phyloP scores from a whole-genome alignment of 208 protist species.

The Herpetomonas muscarum region DNA sequence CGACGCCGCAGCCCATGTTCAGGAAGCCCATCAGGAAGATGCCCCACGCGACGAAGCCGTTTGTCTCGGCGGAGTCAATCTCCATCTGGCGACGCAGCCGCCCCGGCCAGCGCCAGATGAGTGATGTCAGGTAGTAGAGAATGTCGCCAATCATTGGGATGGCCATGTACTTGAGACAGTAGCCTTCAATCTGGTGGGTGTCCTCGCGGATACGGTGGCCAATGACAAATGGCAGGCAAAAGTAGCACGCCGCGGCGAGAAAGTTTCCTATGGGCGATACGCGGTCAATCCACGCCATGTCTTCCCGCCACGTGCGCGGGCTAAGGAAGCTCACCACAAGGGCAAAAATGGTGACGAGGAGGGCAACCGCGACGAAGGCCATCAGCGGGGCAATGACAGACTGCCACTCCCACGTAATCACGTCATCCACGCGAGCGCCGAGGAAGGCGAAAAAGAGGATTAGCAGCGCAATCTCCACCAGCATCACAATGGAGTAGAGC shows the following conservation, averaged over 20 bases:
- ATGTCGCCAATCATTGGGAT: slow-evolving; percentile 72
- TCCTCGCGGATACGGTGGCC: slow-evolving; percentile 26
- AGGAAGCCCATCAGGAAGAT: slow-evolving; percentile 71
- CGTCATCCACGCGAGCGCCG: slow-evolving; percentile 34
- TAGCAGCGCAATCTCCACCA: slow-evolving; percentile 49
- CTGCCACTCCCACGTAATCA: slow-evolving; percentile 40
- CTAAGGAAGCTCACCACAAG: slow-evolving; percentile 50
- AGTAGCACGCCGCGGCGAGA: slow-evolving; percentile 54
- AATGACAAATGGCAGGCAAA: slow-evolving; percentile 58
- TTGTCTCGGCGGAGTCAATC: slow-evolving; percentile 51
- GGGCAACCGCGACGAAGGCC: slow-evolving; percentile 37
- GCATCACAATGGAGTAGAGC: slow-evolving; percentile 59
- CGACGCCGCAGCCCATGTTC: slow-evolving; percentile 56
- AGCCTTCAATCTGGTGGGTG: slow-evolving; percentile 16
- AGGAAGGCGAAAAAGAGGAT: slow-evolving; percentile 72
- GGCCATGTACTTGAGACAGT: slow-evolving; percentile 53
- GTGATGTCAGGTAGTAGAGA: slow-evolving; percentile 78
- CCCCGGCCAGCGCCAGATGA: slow-evolving; percentile 83
- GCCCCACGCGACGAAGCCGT: slow-evolving; percentile 53
- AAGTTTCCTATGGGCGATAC: slow-evolving; percentile 77
- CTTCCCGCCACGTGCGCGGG: slow-evolving; percentile 44
- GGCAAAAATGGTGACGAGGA: slow-evolving; percentile 43
- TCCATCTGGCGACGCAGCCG: slow-evolving; percentile 68
- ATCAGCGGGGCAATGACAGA: slow-evolving; percentile 50
- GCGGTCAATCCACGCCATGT: slow-evolving; percentile 52